Conservation (phyloP, 306 rosid genomes). For the Lathyrus sativus region DNA sequence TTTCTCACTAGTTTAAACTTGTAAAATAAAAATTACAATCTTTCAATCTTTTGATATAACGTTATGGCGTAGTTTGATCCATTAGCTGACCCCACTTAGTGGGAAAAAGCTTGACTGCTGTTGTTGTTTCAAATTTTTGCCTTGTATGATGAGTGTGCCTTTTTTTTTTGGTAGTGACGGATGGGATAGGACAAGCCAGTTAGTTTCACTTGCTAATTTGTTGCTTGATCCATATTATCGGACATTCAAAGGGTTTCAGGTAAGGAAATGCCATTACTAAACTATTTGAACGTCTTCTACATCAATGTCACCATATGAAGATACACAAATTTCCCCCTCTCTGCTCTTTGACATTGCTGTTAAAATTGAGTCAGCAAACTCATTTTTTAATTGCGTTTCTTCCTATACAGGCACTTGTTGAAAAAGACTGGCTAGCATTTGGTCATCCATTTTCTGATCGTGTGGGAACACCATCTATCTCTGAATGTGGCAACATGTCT, state of each 20-base stretch:
- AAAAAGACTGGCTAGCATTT: conserved; percentile 98
- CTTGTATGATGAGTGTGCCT: background rate
- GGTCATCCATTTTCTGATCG: conserved; percentile 97
- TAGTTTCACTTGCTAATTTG: conserved; percentile 87
- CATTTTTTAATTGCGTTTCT: conserved; percentile 34
- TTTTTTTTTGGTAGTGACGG: conserved; percentile 73
- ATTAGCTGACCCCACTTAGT: too few relatives aligned
- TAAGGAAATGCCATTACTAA: conserved; percentile 39
- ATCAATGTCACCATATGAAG: background rate
- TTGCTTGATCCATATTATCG: conserved; percentile 96
- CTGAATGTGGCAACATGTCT: conserved; percentile 59
- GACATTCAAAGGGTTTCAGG: conserved; percentile 93
- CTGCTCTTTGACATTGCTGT: conserved; percentile 18
- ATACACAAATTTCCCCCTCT: conserved; percentile 10
- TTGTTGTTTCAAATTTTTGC: conserved; percentile 1
- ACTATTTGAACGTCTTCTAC: conserved; percentile 31
- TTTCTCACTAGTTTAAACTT: conserved; percentile 14
- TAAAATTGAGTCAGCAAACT: conserved; percentile 9
- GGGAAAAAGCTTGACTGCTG: too few relatives aligned
- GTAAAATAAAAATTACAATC: background rate
- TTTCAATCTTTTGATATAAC: background rate
- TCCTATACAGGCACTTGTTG: conserved; percentile 78
- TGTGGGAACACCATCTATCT: conserved; percentile 62
- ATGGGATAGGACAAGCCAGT: conserved; percentile 98
- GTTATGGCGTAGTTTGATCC: too few relatives aligned